Percentiles rank a stretch among this genome's conserved stretches.
Evolutionary conservation across 78 protist species (phyloP).

Genomic region (Isochrysis galbana): DNA sequence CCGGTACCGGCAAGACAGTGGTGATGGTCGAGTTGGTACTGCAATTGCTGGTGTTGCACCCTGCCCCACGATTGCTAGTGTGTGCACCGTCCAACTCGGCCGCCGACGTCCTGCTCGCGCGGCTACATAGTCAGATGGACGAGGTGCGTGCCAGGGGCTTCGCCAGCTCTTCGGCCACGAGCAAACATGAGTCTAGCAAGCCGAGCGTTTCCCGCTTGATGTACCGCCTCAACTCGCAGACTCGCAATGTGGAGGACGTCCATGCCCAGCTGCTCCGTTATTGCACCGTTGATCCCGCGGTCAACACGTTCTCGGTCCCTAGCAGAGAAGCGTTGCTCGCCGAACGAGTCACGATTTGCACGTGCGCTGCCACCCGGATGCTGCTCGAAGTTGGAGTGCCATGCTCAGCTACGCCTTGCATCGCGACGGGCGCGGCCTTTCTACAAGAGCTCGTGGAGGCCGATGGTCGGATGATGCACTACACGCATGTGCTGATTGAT

Average conservation of each 20-base stretch:
- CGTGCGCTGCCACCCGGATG: constrained; percentile 10
- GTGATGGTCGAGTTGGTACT: background rate
- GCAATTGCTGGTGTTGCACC: background rate
- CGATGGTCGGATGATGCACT: background rate
- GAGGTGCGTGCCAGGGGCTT: background rate
- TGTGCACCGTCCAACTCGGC: constrained; percentile 54
- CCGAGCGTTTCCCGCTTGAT: no score
- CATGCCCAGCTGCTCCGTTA: background rate
- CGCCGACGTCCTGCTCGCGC: constrained; percentile 40
- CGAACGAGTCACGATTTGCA: background rate
- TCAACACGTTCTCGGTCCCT: background rate
- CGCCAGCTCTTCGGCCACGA: no score
- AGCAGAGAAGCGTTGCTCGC: background rate
- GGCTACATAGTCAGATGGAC: background rate
- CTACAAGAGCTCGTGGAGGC: background rate
- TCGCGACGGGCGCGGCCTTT: background rate
- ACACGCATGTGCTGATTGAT: constrained; percentile 9
- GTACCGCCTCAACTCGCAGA: background rate
- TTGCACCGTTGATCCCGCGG: background rate
- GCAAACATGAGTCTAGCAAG: no score
- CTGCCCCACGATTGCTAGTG: constrained; percentile 1
- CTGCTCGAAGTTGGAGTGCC: background rate
- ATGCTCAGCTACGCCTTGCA: background rate
- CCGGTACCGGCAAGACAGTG: constrained; percentile 19
- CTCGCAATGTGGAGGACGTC: background rate